A percentile compares a stretch with the other conserved stretches of the same genome.
phyloP scores from a whole-genome alignment of 1,284 basidiomycete species.

The Moniliella sp. region DNA sequence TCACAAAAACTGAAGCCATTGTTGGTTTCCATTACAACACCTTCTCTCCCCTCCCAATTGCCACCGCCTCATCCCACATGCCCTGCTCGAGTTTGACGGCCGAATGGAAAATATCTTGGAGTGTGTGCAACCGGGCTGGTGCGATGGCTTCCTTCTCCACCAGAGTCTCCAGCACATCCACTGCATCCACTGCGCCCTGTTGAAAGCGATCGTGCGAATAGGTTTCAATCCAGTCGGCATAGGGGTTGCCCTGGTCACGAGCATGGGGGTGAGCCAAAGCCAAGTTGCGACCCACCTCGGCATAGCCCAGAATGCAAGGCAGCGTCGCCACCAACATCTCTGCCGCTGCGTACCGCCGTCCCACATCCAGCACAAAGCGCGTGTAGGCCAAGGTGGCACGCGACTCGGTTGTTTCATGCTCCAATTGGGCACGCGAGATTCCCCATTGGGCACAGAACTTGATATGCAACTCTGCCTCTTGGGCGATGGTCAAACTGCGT shows the following conservation, averaged over 20 bases:
- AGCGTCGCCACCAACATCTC: slow-evolving; percentile 58
- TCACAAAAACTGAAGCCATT: too few relatives aligned
- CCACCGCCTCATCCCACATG: slow-evolving; percentile 73
- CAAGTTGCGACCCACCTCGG: slow-evolving; percentile 57
- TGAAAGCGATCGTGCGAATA: slow-evolving; percentile 54
- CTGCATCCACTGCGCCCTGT: too few relatives aligned
- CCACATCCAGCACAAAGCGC: slow-evolving; percentile 19
- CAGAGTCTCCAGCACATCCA: slow-evolving; percentile 1
- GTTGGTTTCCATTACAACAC: too few relatives aligned
- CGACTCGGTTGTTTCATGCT: slow-evolving; percentile 12
- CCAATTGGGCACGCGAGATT: slow-evolving; percentile 6
- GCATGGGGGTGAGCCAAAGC: background rate
- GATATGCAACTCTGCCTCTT: slow-evolving; percentile 17
- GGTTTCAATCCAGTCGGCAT: slow-evolving; percentile 65
- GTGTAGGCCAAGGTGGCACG: slow-evolving; percentile 25
- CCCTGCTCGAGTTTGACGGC: slow-evolving; percentile 52
- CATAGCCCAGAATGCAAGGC: slow-evolving; percentile 74
- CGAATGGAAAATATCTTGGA: slow-evolving; percentile 48
- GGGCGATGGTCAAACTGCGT: slow-evolving; percentile 33
- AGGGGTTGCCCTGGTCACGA: slow-evolving; percentile 1
- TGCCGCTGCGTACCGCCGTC: slow-evolving; percentile 40
- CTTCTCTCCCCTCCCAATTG: too few relatives aligned
- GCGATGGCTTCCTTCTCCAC: slow-evolving; percentile 47
- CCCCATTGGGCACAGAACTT: slow-evolving; percentile 15
- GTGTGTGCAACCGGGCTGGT: slow-evolving; percentile 43